Percentiles rank a stretch among this genome's conserved stretches.
Evolutionary conservation across 2,329 filamentous ascomycete species (phyloP).

Genomic region (Fusarium fracticaudum): DNA sequence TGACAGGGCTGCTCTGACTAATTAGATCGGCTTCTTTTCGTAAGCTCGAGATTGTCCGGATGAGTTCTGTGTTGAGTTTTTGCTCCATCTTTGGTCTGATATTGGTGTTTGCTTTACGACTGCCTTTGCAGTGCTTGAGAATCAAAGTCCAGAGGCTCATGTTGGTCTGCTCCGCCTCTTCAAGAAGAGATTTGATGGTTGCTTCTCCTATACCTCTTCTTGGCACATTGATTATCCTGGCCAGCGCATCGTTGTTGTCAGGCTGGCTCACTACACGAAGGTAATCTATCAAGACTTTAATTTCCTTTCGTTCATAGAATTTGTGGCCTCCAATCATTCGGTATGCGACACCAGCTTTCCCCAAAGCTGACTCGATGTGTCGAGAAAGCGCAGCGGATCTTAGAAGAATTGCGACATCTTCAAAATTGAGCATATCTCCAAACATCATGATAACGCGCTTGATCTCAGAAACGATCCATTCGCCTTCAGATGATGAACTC

Average conservation of each 20-base stretch:
- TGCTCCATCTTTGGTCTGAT: slow-evolving; percentile 62
- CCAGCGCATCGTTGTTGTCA: slow-evolving; percentile 85
- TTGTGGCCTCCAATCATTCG: slow-evolving; percentile 89
- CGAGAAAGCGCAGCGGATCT: slow-evolving; percentile 84
- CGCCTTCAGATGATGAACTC: slow-evolving; percentile 76
- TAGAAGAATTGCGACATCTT: slow-evolving; percentile 88
- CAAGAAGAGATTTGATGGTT: slow-evolving; percentile 77
- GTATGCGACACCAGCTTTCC: slow-evolving; percentile 84
- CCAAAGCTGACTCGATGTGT: slow-evolving; percentile 84
- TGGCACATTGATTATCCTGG: slow-evolving; percentile 86
- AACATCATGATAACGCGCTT: slow-evolving; percentile 75
- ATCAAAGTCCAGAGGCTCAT: slow-evolving; percentile 82
- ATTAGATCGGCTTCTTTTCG: slow-evolving; percentile 45
- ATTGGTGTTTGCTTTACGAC: slow-evolving; percentile 57
- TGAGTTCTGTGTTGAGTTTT: slow-evolving; percentile 61
- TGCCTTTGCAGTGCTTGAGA: slow-evolving; percentile 62
- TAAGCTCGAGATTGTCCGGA: slow-evolving; percentile 53
- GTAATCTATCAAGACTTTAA: slow-evolving; percentile 89
- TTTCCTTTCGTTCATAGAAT: slow-evolving; percentile 92
- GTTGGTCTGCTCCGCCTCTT: slow-evolving; percentile 77
- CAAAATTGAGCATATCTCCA: slow-evolving; percentile 75
- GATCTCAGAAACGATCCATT: slow-evolving; percentile 90
- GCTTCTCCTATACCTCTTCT: slow-evolving; percentile 81
- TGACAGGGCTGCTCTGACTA: slow-evolving; percentile 41
- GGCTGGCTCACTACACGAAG: slow-evolving; percentile 85